Evolutionary conservation across 208 protist genomes (phyloP), one percentile per base, ranked within the genome.

Genomic region (Tritrichomonas foetus): DNA sequence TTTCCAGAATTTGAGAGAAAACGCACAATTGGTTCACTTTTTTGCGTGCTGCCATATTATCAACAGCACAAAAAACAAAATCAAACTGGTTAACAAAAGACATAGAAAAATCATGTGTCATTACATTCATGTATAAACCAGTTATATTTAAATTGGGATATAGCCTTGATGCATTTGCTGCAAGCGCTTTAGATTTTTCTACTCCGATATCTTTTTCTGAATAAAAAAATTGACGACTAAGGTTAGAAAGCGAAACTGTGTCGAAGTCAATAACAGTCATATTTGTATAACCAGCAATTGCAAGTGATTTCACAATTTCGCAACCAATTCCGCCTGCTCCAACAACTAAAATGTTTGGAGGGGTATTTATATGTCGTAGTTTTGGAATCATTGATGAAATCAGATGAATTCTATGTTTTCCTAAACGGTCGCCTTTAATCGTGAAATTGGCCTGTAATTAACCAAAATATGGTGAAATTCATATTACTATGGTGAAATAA

Each of bases 31-130:
- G 41, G 39, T 49, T 89, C 1, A 89, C 30, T 57, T 49, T 53
- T 27, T n/a, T n/a, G 33, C 78, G 44, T 20, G 78, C 78, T 41
- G 44, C 41, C 13, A 89, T 89, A 57, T 89, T 89, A 47, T 89
- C 78, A 39, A 89, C 78, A 61, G 41, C 78, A 47, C 78, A 89
- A 47, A 89, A 89, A 53, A 89, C 78, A 89, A 89, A 89, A 47
- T 89, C 47, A 89, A 89, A 89, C 20, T 89, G 13, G 8, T 57
- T 27, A 16, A 89, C 30, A 89, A 61, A 89, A 39, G 44, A 13
- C 53, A 47, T 41, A 57, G 33, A 20, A 27, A 89, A 89, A 89
- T 61, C 47, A 39, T 25, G 0, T 57, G 27, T n/a, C 0, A 89
- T 16, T 57, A 89, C 78, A 57, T 89, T 57, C 25, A 44, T 49